Conservation (phyloP, 1,284 basidiomycete species). For the Trichosporon ovoides region DNA sequence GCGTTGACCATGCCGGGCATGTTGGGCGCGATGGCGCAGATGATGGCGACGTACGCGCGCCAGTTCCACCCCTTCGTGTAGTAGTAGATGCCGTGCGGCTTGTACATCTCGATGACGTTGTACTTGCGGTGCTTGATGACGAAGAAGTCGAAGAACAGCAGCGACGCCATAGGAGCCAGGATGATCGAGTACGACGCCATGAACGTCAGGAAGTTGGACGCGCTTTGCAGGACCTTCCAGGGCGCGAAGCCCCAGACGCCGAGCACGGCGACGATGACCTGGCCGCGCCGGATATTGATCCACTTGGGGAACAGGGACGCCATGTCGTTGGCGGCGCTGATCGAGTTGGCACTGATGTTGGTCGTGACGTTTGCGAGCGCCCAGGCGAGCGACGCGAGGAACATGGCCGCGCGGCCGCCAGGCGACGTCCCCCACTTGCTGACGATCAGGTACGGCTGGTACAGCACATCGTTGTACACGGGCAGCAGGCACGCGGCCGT, state of each 20-base stretch:
- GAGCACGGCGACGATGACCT: conserved; percentile 65
- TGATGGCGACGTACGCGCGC: conserved; percentile 35
- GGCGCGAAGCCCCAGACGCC: conserved; percentile 58
- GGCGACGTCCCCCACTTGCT: conserved; percentile 18
- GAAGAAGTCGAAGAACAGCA: conserved; percentile 46
- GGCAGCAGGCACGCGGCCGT: conserved; percentile 13
- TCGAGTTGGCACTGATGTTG: conserved; percentile 64
- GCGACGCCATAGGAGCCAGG: conserved; percentile 39
- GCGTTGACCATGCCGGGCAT: conserved; percentile 40
- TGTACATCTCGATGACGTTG: conserved; percentile 44
- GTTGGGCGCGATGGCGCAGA: conserved; percentile 40
- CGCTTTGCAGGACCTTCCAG: conserved; percentile 42
- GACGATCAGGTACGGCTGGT: conserved; percentile 31
- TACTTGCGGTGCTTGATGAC: conserved; percentile 30
- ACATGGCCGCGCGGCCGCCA: conserved; percentile 57
- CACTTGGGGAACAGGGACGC: conserved; percentile 56
- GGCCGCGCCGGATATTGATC: conserved; percentile 70
- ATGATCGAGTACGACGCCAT: conserved; percentile 45
- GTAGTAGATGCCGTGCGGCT: conserved; percentile 44
- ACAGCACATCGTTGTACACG: conserved; percentile 55
- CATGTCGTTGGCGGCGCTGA: conserved; percentile 73
- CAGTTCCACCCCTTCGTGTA: conserved; percentile 42
- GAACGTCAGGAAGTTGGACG: conserved; percentile 44
- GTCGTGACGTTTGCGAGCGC: conserved; percentile 64
- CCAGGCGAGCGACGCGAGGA: conserved; percentile 68